Evolutionary conservation across 441 rosid species (phyloP).

Genomic region (Gossypium lobatum): DNA sequence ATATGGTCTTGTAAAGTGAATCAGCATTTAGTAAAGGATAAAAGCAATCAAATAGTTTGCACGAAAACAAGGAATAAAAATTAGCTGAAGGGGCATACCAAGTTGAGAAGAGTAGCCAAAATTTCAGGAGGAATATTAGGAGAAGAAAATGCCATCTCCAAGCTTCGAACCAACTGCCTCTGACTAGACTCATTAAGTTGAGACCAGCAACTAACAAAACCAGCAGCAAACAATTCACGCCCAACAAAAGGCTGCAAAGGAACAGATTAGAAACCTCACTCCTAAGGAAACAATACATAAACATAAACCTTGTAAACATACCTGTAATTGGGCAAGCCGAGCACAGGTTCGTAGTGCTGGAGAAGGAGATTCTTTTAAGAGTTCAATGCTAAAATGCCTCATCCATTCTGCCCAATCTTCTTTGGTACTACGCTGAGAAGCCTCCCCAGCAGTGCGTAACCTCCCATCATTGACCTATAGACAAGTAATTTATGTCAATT

Average conservation of each 20-base stretch:
- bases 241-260: slow-evolving; percentile 90
- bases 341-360: slow-evolving; percentile 98
- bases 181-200: slow-evolving; percentile 88
- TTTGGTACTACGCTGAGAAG: slow-evolving; percentile 98
- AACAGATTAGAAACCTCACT: slow-evolving; percentile 27
- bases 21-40: not conserved
- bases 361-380: slow-evolving; percentile 95
- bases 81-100: slow-evolving; percentile 43
- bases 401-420: slow-evolving; percentile 99
- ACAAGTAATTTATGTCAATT: not conserved
- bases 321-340: slow-evolving; percentile 97
- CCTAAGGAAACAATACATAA: slow-evolving; percentile 7
- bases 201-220: slow-evolving; percentile 99
- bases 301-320: slow-evolving; percentile 23
- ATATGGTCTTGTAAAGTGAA: not conserved
- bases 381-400: slow-evolving; percentile 99
- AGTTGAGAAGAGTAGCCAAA: slow-evolving; percentile 89
- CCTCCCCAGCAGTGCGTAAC: slow-evolving; percentile 96
- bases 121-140: slow-evolving; percentile 99
- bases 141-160: slow-evolving; percentile 99
- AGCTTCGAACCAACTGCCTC: slow-evolving; percentile 85
- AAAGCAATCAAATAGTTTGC: not conserved
- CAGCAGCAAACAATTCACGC: slow-evolving; percentile 98
- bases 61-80: not conserved
- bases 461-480: slow-evolving; percentile 85